Evolutionary conservation across 257 asterid genomes (phyloP).

Genomic region (Jacaranda copaia): DNA sequence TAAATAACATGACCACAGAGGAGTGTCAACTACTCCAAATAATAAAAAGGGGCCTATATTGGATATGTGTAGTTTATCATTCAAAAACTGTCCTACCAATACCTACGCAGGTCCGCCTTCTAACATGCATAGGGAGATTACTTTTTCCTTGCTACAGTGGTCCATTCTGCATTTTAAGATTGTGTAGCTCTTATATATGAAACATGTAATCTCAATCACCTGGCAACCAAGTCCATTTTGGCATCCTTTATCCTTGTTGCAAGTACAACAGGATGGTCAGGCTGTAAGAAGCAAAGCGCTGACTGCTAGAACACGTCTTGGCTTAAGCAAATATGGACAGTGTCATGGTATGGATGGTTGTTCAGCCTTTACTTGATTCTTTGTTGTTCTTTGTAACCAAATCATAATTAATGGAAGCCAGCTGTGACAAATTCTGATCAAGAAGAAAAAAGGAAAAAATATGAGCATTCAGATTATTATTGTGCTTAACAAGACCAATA

Average conservation of each 20-base stretch:
- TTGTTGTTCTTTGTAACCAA: conserved; percentile 63
- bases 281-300: conserved; percentile 19
- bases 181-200: conserved; percentile 14
- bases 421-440: conserved; percentile 82
- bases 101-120: conserved; percentile 13
- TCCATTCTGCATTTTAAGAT: conserved; percentile 12
- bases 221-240: conserved; percentile 19
- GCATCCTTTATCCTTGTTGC: conserved; percentile 23
- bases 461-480: conserved; percentile 15
- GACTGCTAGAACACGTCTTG: conserved; percentile 30
- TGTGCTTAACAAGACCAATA: not conserved
- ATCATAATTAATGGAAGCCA: conserved; percentile 89
- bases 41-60: not conserved
- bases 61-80: conserved; percentile 21
- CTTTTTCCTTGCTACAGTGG: conserved; percentile 3
- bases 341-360: conserved; percentile 26
- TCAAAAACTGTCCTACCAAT: conserved; percentile 22
- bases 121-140: conserved; percentile 24
- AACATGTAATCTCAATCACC: conserved; percentile 30
- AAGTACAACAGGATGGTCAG: conserved; percentile 19
- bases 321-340: conserved; percentile 13
- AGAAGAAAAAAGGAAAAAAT: not conserved
- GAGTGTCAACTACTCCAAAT: conserved; percentile 26
- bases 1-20: conserved; percentile 10
- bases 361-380: conserved; percentile 56